phyloP scores from a whole-genome alignment of 148 eudicot species.

The Drosera capensis region DNA sequence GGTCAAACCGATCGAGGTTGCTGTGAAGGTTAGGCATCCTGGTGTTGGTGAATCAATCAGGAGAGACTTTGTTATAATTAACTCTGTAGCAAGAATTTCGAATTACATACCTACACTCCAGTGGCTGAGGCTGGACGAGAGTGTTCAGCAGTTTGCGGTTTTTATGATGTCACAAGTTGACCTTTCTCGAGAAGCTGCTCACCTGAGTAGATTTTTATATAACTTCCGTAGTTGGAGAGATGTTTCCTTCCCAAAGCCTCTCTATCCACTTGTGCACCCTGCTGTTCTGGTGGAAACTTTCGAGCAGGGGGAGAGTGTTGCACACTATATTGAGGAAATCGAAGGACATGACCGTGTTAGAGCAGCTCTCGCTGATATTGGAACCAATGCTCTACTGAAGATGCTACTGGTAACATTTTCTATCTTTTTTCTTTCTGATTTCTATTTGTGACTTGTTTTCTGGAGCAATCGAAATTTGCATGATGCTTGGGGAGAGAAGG shows the following conservation, averaged over 20 bases:
- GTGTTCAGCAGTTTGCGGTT: constrained; percentile 72
- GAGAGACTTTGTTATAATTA: constrained; percentile 60
- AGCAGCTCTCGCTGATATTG: constrained; percentile 74
- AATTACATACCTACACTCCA: constrained; percentile 44
- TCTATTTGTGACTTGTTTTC: no score
- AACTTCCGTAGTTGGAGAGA: constrained; percentile 72
- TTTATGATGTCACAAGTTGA: constrained; percentile 97
- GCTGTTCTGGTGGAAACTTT: constrained; percentile 74
- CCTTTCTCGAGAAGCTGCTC: constrained; percentile 86
- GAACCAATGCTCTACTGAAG: constrained; percentile 72
- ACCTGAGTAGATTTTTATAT: constrained; percentile 71
- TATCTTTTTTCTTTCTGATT: no score
- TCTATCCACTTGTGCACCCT: no score
- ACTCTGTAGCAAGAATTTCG: constrained; percentile 52
- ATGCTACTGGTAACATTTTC: constrained; percentile 90
- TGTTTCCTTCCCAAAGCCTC: constrained; percentile 82
- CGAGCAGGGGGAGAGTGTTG: constrained; percentile 62
- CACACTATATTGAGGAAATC: constrained; percentile 49
- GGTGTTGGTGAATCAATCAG: constrained; percentile 74
- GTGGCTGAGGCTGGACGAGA: constrained; percentile 82
- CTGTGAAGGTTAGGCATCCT: no score
- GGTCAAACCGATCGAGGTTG: constrained; percentile 51
- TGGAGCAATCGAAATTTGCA: no score
- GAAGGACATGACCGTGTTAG: constrained; percentile 45
- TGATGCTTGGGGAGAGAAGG: no score